These are phyloP conservation scores for Aspergillus caelatus DNA, from an alignment of 2,329 filamentous ascomycete species.

Conservation along the genomic window DNA sequence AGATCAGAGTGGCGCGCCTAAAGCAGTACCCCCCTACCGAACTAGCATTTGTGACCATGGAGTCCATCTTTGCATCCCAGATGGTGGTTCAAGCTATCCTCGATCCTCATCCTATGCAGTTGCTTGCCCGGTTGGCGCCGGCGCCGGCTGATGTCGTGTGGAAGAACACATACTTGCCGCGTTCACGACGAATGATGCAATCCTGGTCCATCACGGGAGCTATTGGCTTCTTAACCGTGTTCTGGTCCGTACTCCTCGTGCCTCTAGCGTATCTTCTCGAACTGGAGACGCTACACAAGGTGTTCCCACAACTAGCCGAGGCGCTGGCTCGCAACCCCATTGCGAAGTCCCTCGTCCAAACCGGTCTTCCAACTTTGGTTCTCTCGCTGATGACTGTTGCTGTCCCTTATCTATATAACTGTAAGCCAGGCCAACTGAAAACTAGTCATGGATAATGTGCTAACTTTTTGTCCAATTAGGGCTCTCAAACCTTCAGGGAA, in stretches of 20 bases:
- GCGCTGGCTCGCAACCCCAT: conserved; percentile 70
- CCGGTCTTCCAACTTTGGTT: conserved; percentile 80
- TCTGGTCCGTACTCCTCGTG: conserved; percentile 85
- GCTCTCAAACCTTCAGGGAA: conserved; percentile 87
- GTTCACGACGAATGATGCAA: conserved; percentile 71
- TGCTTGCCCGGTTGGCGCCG: conserved; percentile 83
- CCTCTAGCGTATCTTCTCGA: conserved; percentile 79
- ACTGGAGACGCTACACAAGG: conserved; percentile 74
- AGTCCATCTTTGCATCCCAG: conserved; percentile 86
- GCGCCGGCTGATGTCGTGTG: conserved; percentile 92
- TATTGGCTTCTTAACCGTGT: conserved; percentile 78
- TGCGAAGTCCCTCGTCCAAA: conserved; percentile 77
- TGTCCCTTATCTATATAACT: conserved; percentile 94
- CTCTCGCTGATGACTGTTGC: conserved; percentile 85
- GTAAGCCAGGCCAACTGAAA: conserved; percentile 45
- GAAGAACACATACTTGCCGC: conserved; percentile 85
- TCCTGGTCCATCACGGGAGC: conserved; percentile 83
- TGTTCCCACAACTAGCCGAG: conserved; percentile 71
- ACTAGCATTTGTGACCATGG: conserved; percentile 95
- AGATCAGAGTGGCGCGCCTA: conserved; percentile 69
- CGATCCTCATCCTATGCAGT: conserved; percentile 82
- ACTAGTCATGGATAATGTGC: neutral
- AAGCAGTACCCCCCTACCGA: conserved; percentile 78
- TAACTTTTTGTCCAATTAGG: conserved; percentile 39
- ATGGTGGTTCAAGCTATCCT: conserved; percentile 96